A percentile compares a stretch with the other conserved stretches of the same genome.
phyloP scores from a whole-genome alignment of 1,284 basidiomycete species.

The Cryptococcus sp. region DNA sequence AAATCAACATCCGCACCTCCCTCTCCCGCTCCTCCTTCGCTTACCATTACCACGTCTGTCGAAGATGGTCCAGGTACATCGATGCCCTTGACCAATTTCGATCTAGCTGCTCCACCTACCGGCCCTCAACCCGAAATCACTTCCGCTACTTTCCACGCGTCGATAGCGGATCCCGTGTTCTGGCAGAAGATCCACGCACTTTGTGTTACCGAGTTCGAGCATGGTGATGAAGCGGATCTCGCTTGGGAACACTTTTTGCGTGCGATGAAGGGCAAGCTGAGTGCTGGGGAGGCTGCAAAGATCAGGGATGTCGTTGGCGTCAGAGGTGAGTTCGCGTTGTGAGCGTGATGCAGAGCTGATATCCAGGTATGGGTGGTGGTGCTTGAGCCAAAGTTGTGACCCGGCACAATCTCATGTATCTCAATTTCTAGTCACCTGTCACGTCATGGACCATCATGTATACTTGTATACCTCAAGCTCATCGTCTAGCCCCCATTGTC shows the following conservation, averaged over 20 bases:
- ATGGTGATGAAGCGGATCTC: constrained; percentile 57
- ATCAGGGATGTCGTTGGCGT: constrained; percentile 47
- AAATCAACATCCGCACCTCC: constrained; percentile 13
- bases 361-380: not conserved
- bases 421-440: no score
- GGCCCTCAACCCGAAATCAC: constrained; percentile 33
- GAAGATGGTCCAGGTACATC: constrained; percentile 38
- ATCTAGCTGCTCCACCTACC: constrained; percentile 27
- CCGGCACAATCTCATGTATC: no score
- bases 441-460: no score
- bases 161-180: constrained; percentile 66
- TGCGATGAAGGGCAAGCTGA: constrained; percentile 41
- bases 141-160: constrained; percentile 57
- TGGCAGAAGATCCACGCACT: constrained; percentile 67
- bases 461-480: no score
- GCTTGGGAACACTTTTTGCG: constrained; percentile 46
- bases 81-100: constrained; percentile 24
- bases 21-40: constrained; percentile 45
- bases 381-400: not conserved
- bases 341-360: not conserved
- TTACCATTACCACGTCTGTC: constrained; percentile 45
- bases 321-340: constrained; percentile 11
- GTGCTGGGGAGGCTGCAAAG: constrained; percentile 47
- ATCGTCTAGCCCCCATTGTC: no score
- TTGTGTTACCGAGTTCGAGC: constrained; percentile 63